Evolutionary conservation across 805 yeast species (phyloP), one percentile per base, ranked within the genome.

Genomic region (Barnettozyma botsteinii): DNA sequence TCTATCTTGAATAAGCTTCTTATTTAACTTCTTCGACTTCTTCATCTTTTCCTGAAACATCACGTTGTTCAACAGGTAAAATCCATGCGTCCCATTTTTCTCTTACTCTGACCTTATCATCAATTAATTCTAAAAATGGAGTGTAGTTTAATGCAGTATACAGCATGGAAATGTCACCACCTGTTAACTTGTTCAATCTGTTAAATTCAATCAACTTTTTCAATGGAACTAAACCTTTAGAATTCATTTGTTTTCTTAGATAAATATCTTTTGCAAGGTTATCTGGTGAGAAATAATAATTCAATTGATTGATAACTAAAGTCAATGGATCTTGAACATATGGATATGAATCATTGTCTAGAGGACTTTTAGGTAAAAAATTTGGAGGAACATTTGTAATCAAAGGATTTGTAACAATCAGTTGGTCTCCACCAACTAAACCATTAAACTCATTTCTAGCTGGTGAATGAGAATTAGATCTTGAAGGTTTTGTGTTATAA

Each of bases 201-300:
- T 81, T 80, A 61, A 88, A 88, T 45, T 73, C 69, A 45, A 85
- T 75, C 46, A 87, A 69, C 41, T 75, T 70, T 5, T 60, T 55
- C 47, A 88, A 62, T 19, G 83, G 79, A 38, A 88, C 75, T 66
- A 79, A 79, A 5, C 96, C 96, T 40, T 75, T 67, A 23, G 75
- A 57, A 61, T 81, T 76, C 94, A 91, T 84, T 53, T 83, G 83
- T 49, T 77, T 74, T 65, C 95, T 79, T 63, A 93, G 70, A 59
- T 67, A 91, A 31, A 79, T 66, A 65, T 93, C 98, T 62, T 85
- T 84, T 50, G 81, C 67, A 62, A 93, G 73, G 61, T 93, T 93
- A 51, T 87, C 96, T 35, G 79, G 71, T 18, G 95, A 82, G 65
- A 93, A 85, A 64, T 93, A 93, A 69, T 91, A 93, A 53, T 84